Conservation (phyloP, 257 asterid species). For the Verbena officinalis region DNA sequence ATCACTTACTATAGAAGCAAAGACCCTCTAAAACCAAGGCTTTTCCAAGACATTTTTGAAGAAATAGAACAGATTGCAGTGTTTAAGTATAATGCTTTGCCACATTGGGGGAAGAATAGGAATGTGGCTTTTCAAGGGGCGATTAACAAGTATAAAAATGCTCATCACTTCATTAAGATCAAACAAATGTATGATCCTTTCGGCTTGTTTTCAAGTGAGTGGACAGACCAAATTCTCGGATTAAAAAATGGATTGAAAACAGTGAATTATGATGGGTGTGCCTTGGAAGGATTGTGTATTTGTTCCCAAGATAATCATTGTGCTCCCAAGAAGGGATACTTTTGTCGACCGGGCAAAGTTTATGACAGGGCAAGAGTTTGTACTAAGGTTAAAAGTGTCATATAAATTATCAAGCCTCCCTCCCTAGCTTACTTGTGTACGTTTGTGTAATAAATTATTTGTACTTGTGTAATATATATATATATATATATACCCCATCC, state of each 20-base stretch:
- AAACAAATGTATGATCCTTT: constrained; percentile 45
- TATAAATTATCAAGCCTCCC: too few species aligned
- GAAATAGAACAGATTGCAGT: constrained; percentile 67
- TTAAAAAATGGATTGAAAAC: constrained; percentile 36
- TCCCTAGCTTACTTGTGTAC: too few species aligned
- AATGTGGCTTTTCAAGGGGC: constrained; percentile 59
- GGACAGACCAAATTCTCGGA: constrained; percentile 67
- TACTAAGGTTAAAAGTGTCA: constrained; percentile 23
- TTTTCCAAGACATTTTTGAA: constrained; percentile 51
- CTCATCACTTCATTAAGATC: constrained; percentile 36
- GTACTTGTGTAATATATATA: too few species aligned
- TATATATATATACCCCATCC: too few species aligned
- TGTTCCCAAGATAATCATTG: constrained; percentile 65
- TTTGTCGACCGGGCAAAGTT: constrained; percentile 54
- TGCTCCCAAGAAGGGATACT: constrained; percentile 53
- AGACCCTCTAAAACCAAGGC: constrained; percentile 52
- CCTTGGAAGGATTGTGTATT: constrained; percentile 63
- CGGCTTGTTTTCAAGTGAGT: constrained; percentile 58
- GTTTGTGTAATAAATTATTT: too few species aligned
- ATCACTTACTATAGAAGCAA: constrained; percentile 61
- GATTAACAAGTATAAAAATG: constrained; percentile 43
- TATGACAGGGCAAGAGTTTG: constrained; percentile 61
- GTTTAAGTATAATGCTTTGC: constrained; percentile 61
- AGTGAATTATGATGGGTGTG: constrained; percentile 50
- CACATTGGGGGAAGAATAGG: constrained; percentile 81